Evolutionary conservation across 192 early-diverging fungal genomes (phyloP).

Genomic region (Coemansia sp.): DNA sequence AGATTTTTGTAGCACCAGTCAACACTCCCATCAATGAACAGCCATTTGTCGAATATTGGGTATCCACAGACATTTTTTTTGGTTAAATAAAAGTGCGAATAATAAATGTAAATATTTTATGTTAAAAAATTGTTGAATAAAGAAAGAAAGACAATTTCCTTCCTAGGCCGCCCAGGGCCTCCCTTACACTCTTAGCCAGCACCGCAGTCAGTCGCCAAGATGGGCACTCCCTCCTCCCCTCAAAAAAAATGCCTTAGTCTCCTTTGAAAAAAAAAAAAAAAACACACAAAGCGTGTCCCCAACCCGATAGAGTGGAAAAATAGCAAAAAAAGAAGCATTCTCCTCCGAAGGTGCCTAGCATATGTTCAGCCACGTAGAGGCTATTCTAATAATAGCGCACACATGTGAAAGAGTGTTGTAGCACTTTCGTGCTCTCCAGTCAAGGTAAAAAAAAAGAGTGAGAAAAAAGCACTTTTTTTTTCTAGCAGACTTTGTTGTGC

Average conservation of each 20-base stretch:
- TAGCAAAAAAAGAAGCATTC: background rate
- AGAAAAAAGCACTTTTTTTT: constrained; percentile 19
- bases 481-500: background rate
- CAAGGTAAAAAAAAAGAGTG: background rate
- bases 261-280: background rate
- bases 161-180: background rate
- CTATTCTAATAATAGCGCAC: background rate
- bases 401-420: background rate
- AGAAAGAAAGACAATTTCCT: background rate
- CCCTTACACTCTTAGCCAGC: background rate
- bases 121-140: background rate
- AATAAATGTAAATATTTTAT: background rate
- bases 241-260: background rate
- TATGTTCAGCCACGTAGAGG: background rate
- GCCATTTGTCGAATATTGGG: background rate
- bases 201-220: background rate
- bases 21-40: too few relatives aligned
- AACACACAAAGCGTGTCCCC: background rate
- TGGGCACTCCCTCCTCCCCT: background rate
- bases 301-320: background rate
- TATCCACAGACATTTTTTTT: background rate
- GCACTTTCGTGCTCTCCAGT: background rate
- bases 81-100: background rate
- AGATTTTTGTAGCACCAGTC: background rate
- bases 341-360: background rate